A percentile compares a stretch with the other conserved stretches of the same genome.
These are phyloP conservation scores for Ascocoryne sarcoides DNA, from an alignment of 2,329 filamentous ascomycete genomes.

Conservation along the genomic window DNA sequence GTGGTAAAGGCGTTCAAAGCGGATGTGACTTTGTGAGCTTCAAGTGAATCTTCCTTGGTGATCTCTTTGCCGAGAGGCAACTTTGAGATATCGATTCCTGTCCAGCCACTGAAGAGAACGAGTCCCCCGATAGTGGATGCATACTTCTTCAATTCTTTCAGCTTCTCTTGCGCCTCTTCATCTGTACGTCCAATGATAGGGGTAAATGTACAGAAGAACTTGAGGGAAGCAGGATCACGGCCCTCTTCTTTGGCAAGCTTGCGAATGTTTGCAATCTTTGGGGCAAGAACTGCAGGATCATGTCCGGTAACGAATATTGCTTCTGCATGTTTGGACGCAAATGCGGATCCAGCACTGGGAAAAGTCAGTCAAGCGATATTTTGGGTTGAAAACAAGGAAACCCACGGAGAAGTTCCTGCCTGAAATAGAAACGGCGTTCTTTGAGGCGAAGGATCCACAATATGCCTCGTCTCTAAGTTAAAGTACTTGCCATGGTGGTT, in stretches of 20 bases:
- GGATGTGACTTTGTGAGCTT: slow-evolving; percentile 42
- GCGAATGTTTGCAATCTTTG: slow-evolving; percentile 37
- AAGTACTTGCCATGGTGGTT: slow-evolving; percentile 57
- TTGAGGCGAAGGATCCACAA: slow-evolving; percentile 58
- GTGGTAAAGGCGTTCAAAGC: slow-evolving; percentile 41
- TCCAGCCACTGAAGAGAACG: slow-evolving; percentile 65
- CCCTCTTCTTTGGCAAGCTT: slow-evolving; percentile 41
- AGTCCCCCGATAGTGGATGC: slow-evolving; percentile 57
- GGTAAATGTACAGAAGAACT: slow-evolving; percentile 57
- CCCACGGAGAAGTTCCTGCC: slow-evolving; percentile 53
- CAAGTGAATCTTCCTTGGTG: slow-evolving; percentile 43
- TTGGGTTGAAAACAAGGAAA: slow-evolving; percentile 44
- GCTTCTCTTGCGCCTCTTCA: slow-evolving; percentile 56
- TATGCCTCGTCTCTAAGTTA: slow-evolving; percentile 52
- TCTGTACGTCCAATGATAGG: slow-evolving; percentile 57
- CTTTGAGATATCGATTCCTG: slow-evolving; percentile 53
- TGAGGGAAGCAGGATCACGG: slow-evolving; percentile 51
- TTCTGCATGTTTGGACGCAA: slow-evolving; percentile 53
- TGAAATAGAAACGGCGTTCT: slow-evolving; percentile 61
- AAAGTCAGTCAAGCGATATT: neutral
- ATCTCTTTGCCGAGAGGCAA: slow-evolving; percentile 50
- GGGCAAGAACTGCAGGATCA: slow-evolving; percentile 48
- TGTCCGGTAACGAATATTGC: slow-evolving; percentile 61
- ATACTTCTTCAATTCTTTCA: slow-evolving; percentile 50
- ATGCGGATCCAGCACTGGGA: slow-evolving; percentile 50